Evolutionary conservation across 192 early-diverging fungal genomes (phyloP), one percentile per base, ranked within the genome.

Genomic region (Backusella parvicylindrica): DNA sequence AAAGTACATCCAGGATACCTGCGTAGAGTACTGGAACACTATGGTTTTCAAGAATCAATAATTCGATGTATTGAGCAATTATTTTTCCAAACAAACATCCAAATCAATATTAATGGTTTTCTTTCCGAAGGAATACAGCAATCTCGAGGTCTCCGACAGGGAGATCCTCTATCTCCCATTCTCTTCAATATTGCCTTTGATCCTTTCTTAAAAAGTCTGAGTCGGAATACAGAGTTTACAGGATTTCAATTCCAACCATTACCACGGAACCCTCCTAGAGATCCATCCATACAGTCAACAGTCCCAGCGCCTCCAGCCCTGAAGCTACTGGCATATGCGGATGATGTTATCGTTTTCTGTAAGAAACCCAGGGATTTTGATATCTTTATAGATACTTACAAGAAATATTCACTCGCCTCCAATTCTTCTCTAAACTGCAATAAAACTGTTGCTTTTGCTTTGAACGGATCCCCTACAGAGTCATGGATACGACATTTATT

Each of bases 151-250:
- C 49, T 83, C 0, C 66, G 82, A 6, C 82, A 83, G 38, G 79
- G 82, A 4, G 82, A 83, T 32, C 82, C 78, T 15, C 43, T 81
- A 12, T 75, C 75, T 15, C 80, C 80, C 8, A 12, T 77, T 23
- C 74, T 82, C 4, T 77, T 74, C 75, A 77, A 78, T 37, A 21
- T 78, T 9, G 77, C 71, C n/a, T 56, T 82, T 33, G 81, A 82
- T 18, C 81, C 81, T 60, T 77, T 2, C 35, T 82, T 4, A 69
- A 70, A 18, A 12, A 30, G 2, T 21, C 75, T 6, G 5, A 31
- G 3, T n/a, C 40, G 64, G 5, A 33, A 73, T 31, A 15, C 33
- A 3, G 6, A 38, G 6, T 41, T 73, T n/a, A n/a, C 37, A 23
- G 72, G 63, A 16, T 41, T 41, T 23, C 21, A 43, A n/a, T 50